Percentiles rank a stretch among this genome's conserved stretches.
phyloP scores from a whole-genome alignment of 345 rosid species.

The Populus nigra region DNA sequence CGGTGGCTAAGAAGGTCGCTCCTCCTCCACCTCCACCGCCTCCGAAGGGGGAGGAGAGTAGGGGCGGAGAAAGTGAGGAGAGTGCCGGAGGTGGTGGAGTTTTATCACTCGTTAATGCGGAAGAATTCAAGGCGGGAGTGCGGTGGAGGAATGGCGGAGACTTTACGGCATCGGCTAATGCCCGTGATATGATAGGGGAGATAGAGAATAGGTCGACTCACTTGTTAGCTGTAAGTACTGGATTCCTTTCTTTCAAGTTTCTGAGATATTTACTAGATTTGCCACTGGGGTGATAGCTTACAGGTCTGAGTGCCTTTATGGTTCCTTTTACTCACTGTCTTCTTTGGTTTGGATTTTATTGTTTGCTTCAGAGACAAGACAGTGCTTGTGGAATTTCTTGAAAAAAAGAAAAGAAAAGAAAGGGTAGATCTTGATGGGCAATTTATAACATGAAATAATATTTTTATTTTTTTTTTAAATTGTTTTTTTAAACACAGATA shows the following conservation, averaged over 20 bases:
- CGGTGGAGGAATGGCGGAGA: constrained; percentile 45
- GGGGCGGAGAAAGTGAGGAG: constrained; percentile 73
- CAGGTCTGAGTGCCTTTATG: constrained; percentile 25
- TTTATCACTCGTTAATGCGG: constrained; percentile 92
- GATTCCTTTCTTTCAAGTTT: constrained; percentile 17
- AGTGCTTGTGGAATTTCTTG: constrained; percentile 13
- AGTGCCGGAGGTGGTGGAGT: constrained; percentile 94
- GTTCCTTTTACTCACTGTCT: constrained; percentile 10
- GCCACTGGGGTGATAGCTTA: constrained; percentile 36
- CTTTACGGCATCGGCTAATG: constrained; percentile 46
- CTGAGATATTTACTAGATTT: constrained; percentile 32
- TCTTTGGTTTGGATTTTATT: constrained; percentile 19
- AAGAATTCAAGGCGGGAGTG: constrained; percentile 80
- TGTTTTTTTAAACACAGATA: too few species aligned
- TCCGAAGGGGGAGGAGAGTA: constrained; percentile 40
- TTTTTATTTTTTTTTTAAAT: too few species aligned
- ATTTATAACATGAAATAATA: not conserved
- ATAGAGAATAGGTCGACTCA: constrained; percentile 94
- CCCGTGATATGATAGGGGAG: constrained; percentile 98
- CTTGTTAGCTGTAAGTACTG: constrained; percentile 73
- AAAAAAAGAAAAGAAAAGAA: not conserved
- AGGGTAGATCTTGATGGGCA: not conserved
- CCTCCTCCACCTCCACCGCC: constrained; percentile 86
- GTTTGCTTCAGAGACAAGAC: constrained; percentile 35
- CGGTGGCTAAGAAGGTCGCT: constrained; percentile 14